Conservation (phyloP, 192 early-diverging fungal species). For the Backusella macrospora region DNA sequence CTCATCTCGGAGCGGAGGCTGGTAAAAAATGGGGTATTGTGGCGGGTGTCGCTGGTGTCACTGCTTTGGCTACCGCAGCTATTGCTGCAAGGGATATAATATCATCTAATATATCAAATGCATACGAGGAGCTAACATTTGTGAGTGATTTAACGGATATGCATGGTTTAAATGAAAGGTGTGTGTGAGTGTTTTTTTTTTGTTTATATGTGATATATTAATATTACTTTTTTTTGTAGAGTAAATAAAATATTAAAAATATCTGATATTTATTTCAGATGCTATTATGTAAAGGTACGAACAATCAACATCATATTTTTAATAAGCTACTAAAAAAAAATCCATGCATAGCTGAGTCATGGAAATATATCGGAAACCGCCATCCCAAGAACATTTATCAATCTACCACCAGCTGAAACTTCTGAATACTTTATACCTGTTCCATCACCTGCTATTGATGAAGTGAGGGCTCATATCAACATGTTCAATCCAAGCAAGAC, state of each 20-base stretch:
- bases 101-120: constrained; percentile 34
- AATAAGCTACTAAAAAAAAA: background rate
- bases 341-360: background rate
- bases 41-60: constrained; percentile 43
- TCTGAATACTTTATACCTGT: constrained; percentile 27
- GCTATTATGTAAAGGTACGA: constrained; percentile 32
- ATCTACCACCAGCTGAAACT: constrained; percentile 27
- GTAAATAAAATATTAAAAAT: constrained; percentile 18
- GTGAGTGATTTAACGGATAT: constrained; percentile 49
- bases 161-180: constrained; percentile 46
- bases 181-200: background rate
- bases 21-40: constrained; percentile 43
- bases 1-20: background rate
- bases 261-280: constrained; percentile 31
- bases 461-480: constrained; percentile 34
- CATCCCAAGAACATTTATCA: constrained; percentile 31
- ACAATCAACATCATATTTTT: background rate
- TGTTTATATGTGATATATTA: background rate
- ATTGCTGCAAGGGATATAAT: constrained; percentile 40
- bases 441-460: constrained; percentile 10
- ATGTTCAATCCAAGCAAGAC: constrained; percentile 38
- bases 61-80: constrained; percentile 42
- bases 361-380: background rate
- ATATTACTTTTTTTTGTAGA: background rate
- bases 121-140: constrained; percentile 51